Base-by-base conservation (phyloP, 371 early-diverging fungal species). In the Nematocida ausubeli region DNA sequence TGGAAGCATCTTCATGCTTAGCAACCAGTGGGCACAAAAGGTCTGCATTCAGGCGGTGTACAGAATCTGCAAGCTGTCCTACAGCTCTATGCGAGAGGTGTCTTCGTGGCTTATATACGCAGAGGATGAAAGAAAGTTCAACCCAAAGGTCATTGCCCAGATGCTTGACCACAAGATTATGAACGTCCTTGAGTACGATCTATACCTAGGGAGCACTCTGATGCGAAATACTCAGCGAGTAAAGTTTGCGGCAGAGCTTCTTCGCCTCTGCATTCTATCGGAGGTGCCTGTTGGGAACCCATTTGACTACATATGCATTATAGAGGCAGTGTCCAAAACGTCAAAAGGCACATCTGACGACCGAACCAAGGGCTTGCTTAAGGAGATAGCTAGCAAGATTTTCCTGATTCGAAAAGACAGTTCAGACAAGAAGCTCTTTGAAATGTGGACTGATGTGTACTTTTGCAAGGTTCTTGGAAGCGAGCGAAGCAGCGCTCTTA, bases 221-320 rank as follows among this genome's bases (percentile, higher is more conserved):
- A 49, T 47, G 9, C 60, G 32, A 35, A 81, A 86, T 14, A 66
- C 67, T 1, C 80, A 82, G 42, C 28, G 58, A 24, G 34, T 84
- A 14, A 80, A 81, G 37, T 83, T 82, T 71, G 80, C 79, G 22
- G 56, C 84, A 35, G 57, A 67, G 14, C 56, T 86, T 2, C 54
- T 86, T 12, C 44, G 42, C 2, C 66, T 50, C 19, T 57, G 84
- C 24, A 63, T 86, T 26, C 56, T 83, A 14, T 37, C 63, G 0
- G 80, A 82, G 42, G 34, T 70, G 2, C 69, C 82, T 42, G 62
- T 83, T 42, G 83, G 84, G 39, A 83, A 82, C 16, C 81, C 84
- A 32, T 86, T 84, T 75, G 85, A 85, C 64, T 86, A 86, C 64
- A 84, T 86, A 3, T 80, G 81, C 63, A 84, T 83, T 2, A 83